These are phyloP conservation scores for Xylaria polymorpha DNA, from an alignment of 2,329 filamentous ascomycete genomes.

Conservation along the genomic window DNA sequence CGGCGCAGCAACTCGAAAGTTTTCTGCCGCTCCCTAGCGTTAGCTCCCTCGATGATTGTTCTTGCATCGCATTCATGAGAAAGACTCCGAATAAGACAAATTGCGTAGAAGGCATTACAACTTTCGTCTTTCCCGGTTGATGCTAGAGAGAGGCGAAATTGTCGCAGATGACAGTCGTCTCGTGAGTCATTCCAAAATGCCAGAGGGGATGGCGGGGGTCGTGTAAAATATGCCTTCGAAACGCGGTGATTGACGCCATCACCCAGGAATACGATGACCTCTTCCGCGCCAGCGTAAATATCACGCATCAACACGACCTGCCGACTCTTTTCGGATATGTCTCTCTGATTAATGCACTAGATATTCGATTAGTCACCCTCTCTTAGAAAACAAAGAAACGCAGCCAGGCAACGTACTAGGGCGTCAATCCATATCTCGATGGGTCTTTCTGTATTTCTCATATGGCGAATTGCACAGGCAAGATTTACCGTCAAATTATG, in stretches of 20 bases:
- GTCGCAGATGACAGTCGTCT: not conserved
- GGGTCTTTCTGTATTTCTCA: not conserved
- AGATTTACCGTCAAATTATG: not conserved
- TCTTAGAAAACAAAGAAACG: not conserved
- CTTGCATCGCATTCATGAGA: not conserved
- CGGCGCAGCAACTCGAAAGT: not conserved
- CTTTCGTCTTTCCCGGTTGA: not conserved
- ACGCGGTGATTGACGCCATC: not conserved
- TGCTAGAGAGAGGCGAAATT: not conserved
- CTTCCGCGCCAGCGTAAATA: slow-evolving; percentile 1
- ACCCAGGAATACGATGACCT: slow-evolving; percentile 9
- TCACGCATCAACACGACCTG: slow-evolving; percentile 8
- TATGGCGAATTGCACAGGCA: not conserved
- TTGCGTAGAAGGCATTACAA: not conserved
- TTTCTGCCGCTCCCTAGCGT: not conserved
- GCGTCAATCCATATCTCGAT: slow-evolving; percentile 5
- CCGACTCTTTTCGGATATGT: not conserved
- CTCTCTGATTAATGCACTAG: slow-evolving; percentile 3
- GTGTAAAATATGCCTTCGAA: not conserved
- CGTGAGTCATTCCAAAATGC: slow-evolving; percentile 4
- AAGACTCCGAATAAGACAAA: not conserved
- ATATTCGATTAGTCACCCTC: not conserved
- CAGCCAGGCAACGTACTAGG: not conserved
- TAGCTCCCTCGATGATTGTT: not conserved
- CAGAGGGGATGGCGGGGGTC: not conserved